These are phyloP conservation scores for Zalaria obscura DNA, from an alignment of 2,329 filamentous ascomycete genomes.

Conservation along the genomic window DNA sequence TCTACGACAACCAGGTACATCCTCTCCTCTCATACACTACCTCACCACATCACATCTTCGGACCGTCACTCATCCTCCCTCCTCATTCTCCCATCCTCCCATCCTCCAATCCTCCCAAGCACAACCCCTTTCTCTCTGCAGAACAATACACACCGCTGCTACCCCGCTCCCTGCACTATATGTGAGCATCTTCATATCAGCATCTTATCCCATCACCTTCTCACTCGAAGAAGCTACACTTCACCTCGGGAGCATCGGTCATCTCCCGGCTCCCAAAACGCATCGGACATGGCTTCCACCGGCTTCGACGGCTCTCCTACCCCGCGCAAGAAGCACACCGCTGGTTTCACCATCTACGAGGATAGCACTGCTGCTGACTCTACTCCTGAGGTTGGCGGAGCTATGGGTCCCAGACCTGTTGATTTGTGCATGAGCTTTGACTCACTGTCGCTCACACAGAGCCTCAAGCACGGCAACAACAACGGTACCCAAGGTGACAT, in stretches of 20 bases:
- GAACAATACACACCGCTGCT: no score
- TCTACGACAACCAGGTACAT: neutral
- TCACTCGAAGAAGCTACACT: neutral
- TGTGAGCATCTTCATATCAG: no score
- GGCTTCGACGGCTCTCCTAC: conserved; percentile 24
- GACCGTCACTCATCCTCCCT: neutral
- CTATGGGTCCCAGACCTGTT: neutral
- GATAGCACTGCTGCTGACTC: neutral
- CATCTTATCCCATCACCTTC: no score
- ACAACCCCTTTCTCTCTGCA: no score
- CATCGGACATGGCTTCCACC: conserved; percentile 17
- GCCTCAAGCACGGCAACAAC: conserved; percentile 1
- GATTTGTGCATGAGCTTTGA: neutral
- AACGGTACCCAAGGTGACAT: conserved; percentile 1
- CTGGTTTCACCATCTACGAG: conserved; percentile 11
- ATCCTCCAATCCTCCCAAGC: neutral
- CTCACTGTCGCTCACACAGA: neutral
- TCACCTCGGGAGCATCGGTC: neutral
- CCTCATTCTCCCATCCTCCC: neutral
- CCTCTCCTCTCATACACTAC: neutral
- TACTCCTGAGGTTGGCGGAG: neutral
- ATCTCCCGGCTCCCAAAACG: conserved; percentile 1
- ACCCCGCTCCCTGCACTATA: no score
- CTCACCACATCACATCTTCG: neutral
- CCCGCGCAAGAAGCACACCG: conserved; percentile 20